Conservation (phyloP, 2,329 filamentous ascomycete genomes). For the Fusarium chuoi region DNA sequence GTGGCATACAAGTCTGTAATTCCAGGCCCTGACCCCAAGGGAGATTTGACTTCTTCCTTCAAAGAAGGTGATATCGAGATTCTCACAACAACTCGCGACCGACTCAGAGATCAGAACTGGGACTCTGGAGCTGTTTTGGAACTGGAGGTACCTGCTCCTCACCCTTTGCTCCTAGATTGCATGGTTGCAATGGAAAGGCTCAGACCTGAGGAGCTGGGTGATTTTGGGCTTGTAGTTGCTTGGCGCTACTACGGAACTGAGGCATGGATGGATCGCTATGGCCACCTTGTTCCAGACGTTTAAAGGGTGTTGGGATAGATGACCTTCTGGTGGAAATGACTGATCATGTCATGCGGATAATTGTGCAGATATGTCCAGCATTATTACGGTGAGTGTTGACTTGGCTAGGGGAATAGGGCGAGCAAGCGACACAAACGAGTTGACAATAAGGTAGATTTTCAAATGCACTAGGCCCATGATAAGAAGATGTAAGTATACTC, state of each 20-base stretch:
- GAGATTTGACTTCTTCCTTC: neutral
- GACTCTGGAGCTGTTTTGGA: neutral
- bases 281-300: neutral
- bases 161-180: neutral
- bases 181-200: neutral
- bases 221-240: neutral
- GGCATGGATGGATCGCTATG: neutral
- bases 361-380: no score
- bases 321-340: no score
- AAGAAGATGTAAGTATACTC: no score
- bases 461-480: no score
- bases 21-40: neutral
- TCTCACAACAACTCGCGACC: neutral
- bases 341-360: no score
- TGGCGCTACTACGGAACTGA: neutral
- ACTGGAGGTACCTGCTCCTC: neutral
- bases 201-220: rapidly evolving
- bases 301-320: rapidly evolving
- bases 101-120: neutral
- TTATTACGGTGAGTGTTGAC: rapidly evolving
- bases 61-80: neutral
- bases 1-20: rapidly evolving
- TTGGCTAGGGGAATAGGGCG: rapidly evolving
- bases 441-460: rapidly evolving
- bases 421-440: rapidly evolving